Base-by-base conservation (phyloP, 345 rosid genomes). In the Gossypium rotundifolium region DNA sequence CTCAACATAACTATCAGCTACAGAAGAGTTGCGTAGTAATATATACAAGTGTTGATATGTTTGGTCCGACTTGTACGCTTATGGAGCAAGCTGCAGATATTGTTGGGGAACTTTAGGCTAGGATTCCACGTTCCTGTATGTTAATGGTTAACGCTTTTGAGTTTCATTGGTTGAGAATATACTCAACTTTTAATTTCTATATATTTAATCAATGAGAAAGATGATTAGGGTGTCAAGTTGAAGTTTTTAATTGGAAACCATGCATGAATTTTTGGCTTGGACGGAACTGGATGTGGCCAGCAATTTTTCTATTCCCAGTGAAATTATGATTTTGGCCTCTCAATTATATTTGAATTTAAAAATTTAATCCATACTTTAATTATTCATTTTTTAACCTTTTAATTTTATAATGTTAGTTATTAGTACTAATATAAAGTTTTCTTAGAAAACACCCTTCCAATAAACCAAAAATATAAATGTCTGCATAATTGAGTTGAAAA, bases 181-280 rank as follows among this genome's bases (percentile, higher is more conserved):
- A 25, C 55, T 23, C 57, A 14, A 6, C 40, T 5, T 33, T 33
- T 33, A 33, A 33, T 33, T 33, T 33, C 40, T 33, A 33, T 33
- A 33, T 33, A 33, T 5, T 33, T 48, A 25, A 49, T 68, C 22
- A 68, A 48, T 13, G 7, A 48, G 42, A 25, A 48, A 14, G 20
- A 68, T 68, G 42, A 67, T 67, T 22, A 49, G 40, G 40, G 55
- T 44, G 18, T 25, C 72, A 67, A 23, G 71, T 67, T 67, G 54
- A 46, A 38, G 68, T 11, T 22, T 67, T 67, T 22, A 22, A 7
- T 0, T 2, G 11, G 48, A 22, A 66, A 46, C 38, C 40, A 45
- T 16, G 40, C 57, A 17, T 45, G 13, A 20, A 1, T 20, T 71
- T 13, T 18, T 11, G 67, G 27, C 57, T 60, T 44, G 65, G 29